Evolutionary conservation across 2,329 filamentous ascomycete species (phyloP).

Genomic region (Pestalotiopsis sp.): DNA sequence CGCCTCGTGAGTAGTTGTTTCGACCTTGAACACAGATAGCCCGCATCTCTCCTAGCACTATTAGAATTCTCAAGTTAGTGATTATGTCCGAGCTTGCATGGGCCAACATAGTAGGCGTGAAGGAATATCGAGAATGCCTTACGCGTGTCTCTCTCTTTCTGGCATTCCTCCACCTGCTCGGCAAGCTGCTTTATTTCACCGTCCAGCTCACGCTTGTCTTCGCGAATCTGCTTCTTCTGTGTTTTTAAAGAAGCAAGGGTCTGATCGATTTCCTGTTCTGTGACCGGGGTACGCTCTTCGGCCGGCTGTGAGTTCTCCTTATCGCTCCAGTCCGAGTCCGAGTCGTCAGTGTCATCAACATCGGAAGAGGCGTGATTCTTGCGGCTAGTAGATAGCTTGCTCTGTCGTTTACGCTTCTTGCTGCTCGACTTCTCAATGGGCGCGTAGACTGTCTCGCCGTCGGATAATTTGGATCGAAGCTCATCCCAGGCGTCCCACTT

Average conservation of each 20-base stretch:
- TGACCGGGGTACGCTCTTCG: not conserved
- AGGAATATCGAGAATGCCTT: not conserved
- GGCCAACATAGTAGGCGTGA: not conserved
- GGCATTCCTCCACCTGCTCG: not conserved
- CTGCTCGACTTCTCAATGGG: not conserved
- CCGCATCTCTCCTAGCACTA: constrained; percentile 7
- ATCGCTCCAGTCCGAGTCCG: not conserved
- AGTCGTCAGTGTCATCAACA: not conserved
- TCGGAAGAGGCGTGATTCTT: not conserved
- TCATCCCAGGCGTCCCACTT: not conserved
- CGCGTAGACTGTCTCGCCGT: not conserved
- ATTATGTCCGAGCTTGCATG: not conserved
- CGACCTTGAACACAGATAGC: constrained; percentile 52
- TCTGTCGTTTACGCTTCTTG: constrained; percentile 1
- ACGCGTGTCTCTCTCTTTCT: not conserved
- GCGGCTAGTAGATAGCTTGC: not conserved
- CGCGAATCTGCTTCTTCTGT: not conserved
- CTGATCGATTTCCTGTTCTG: not conserved
- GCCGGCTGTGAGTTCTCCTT: not conserved
- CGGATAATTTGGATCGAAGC: not conserved
- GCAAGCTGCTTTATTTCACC: not conserved
- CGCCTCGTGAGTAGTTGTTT: constrained; percentile 56
- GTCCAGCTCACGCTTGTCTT: not conserved
- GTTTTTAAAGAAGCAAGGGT: not conserved
- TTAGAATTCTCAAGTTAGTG: not conserved